phyloP scores from a whole-genome alignment of 306 rosid species.

The Psophocarpus tetragonolobus region DNA sequence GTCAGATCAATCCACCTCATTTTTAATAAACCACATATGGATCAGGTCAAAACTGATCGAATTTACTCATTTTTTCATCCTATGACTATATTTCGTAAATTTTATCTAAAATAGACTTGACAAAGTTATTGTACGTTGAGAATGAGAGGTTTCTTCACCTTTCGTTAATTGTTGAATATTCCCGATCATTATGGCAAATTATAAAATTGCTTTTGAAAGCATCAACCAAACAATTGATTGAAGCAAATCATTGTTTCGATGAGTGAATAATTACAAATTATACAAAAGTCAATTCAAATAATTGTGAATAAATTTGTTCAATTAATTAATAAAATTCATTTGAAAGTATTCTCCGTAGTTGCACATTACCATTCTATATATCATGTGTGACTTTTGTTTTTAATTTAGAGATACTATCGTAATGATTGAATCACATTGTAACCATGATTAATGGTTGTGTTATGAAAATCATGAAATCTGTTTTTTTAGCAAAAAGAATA shows the following conservation, averaged over 20 bases:
- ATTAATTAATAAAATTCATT: not conserved
- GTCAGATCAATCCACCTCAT: too few species aligned
- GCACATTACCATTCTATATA: not conserved
- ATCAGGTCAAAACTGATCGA: too few species aligned
- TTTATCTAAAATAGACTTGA: not conserved
- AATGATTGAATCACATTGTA: conserved; percentile 32
- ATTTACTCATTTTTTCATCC: too few species aligned
- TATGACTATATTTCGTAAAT: not conserved
- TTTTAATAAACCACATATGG: too few species aligned
- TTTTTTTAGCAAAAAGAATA: not conserved
- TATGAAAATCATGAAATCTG: conserved; percentile 2
- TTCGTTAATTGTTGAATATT: not conserved
- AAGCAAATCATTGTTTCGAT: conserved; percentile 26
- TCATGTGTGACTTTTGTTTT: not conserved
- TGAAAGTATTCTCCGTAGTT: not conserved
- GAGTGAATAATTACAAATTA: conserved; percentile 22
- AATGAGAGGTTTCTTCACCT: not conserved
- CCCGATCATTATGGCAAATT: not conserved
- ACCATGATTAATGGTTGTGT: conserved; percentile 2
- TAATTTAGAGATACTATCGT: not conserved
- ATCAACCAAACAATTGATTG: conserved; percentile 11
- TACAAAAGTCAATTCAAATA: conserved; percentile 35
- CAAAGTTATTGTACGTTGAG: not conserved
- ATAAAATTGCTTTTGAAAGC: conserved; percentile 23
- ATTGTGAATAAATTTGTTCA: conserved; percentile 26